phyloP scores from a whole-genome alignment of 352 stramenopile species.

The Phytophthora niederhauseri region DNA sequence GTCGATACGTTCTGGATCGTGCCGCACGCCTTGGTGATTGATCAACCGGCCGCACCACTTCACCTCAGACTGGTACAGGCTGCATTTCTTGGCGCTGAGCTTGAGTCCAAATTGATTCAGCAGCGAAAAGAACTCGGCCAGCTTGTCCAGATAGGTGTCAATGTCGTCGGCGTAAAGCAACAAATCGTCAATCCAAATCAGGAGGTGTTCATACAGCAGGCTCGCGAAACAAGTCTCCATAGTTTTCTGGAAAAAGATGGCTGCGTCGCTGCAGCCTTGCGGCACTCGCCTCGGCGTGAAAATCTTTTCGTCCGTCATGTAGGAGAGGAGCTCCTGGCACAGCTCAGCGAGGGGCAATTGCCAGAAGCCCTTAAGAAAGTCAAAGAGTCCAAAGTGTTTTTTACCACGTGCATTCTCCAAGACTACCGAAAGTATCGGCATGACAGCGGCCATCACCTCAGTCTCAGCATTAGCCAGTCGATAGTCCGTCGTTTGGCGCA shows the following conservation, averaged over 20 bases:
- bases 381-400: conserved; percentile 15
- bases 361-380: conserved; percentile 17
- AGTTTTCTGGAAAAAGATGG: conserved; percentile 12
- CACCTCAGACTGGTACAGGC: background rate
- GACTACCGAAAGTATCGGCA: conserved; percentile 17
- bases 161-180: background rate
- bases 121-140: background rate
- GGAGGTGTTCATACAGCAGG: conserved; percentile 4
- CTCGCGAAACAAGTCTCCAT: conserved; percentile 12
- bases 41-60: background rate
- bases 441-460: conserved; percentile 14
- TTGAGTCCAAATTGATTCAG: background rate
- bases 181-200: background rate
- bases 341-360: conserved; percentile 9
- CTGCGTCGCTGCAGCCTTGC: conserved; percentile 18
- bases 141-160: background rate
- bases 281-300: conserved; percentile 28
- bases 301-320: conserved; percentile 29
- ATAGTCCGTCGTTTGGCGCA: conserved; percentile 10
- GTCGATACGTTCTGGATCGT: background rate
- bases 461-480: background rate
- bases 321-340: conserved; percentile 20
- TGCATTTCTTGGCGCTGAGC: background rate
- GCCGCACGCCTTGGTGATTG: background rate
- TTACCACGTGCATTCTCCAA: conserved; percentile 1